Evolutionary conservation across 345 rosid species (phyloP).

Genomic region (Eucalyptus albens): DNA sequence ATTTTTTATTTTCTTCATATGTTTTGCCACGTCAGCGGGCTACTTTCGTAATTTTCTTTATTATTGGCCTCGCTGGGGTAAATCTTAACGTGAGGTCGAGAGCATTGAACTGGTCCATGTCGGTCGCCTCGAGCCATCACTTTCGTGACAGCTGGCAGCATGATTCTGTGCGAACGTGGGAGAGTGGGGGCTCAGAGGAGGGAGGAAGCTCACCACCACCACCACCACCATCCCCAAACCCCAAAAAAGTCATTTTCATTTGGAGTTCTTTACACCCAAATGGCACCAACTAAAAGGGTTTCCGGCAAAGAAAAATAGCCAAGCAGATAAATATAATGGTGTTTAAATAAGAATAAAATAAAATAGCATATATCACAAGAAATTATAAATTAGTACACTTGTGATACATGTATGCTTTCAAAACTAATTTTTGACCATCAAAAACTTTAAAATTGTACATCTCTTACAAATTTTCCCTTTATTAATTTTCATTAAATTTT

Average conservation of each 20-base stretch:
- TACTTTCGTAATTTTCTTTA: no score
- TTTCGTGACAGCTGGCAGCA: neutral
- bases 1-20: no score
- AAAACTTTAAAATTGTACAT: no score
- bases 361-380: no score
- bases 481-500: fast-evolving
- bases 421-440: fast-evolving
- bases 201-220: no score
- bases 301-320: neutral
- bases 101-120: neutral
- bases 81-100: neutral
- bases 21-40: no score
- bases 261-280: no score
- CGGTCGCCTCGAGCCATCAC: neutral
- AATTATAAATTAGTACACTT: no score
- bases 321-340: neutral
- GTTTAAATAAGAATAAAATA: neutral
- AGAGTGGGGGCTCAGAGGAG: no score
- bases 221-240: no score
- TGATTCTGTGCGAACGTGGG: neutral
- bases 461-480: fast-evolving
- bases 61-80: neutral
- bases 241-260: no score
- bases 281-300: no score
- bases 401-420: fast-evolving